phyloP scores from a whole-genome alignment of 371 early-diverging fungal genomes.

The Mortierella sp. region DNA sequence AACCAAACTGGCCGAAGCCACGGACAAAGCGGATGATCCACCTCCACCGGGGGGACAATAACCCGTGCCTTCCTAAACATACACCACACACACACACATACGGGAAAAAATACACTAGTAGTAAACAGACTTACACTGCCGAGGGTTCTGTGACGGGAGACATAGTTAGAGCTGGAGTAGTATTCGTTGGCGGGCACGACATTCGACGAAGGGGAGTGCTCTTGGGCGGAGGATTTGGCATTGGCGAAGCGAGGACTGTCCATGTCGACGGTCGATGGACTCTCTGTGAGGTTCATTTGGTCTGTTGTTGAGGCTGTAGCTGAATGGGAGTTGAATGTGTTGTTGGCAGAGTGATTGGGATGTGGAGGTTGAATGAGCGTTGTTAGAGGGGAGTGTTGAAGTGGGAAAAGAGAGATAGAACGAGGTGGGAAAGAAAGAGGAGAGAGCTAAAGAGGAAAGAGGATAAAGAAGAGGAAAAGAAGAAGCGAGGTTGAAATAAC shows the following conservation, averaged over 20 bases:
- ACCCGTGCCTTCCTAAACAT: background rate
- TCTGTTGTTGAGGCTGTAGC: background rate
- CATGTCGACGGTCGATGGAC: conserved; percentile 21
- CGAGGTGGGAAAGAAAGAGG: background rate
- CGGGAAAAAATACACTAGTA: background rate
- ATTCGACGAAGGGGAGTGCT: conserved; percentile 6
- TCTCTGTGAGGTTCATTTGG: conserved; percentile 23
- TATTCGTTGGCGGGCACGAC: conserved; percentile 49
- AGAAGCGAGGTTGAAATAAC: background rate
- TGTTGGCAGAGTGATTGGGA: background rate
- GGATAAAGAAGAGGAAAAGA: background rate
- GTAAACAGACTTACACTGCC: conserved; percentile 42
- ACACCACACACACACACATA: background rate
- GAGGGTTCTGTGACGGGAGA: conserved; percentile 39
- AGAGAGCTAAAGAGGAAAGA: background rate
- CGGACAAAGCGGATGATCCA: background rate
- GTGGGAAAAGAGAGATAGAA: background rate
- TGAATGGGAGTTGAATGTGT: background rate
- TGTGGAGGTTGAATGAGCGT: background rate
- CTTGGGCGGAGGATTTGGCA: background rate
- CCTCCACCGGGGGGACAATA: background rate
- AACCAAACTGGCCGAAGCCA: background rate
- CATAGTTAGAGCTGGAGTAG: conserved; percentile 37
- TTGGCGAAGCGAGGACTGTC: conserved; percentile 15
- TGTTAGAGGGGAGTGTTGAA: background rate